These are phyloP conservation scores for Colletotrichum sp. DNA, from an alignment of 2,329 filamentous ascomycete species.

Conservation along the genomic window DNA sequence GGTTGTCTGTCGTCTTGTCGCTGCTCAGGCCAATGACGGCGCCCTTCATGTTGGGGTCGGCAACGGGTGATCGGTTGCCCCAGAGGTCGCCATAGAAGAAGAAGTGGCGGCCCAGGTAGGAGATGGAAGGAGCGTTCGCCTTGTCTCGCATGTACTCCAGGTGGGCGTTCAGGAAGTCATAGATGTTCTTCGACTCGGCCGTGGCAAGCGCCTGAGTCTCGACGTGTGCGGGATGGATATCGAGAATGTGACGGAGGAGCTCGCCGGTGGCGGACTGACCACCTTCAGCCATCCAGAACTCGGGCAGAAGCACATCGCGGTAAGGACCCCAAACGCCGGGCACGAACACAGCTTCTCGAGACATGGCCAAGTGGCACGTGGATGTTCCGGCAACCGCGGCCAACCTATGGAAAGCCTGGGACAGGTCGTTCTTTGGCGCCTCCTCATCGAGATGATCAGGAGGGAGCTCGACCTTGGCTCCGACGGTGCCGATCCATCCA, in stretches of 20 bases:
- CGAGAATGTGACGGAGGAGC: constrained; percentile 89
- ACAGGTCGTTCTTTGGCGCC: constrained; percentile 80
- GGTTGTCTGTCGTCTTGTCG: constrained; percentile 84
- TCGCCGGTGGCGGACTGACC: constrained; percentile 97
- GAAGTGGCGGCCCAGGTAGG: constrained; percentile 88
- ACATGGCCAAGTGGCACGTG: constrained; percentile 97
- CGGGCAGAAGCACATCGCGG: constrained; percentile 87
- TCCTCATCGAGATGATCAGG: constrained; percentile 70
- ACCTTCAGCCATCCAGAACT: constrained; percentile 96
- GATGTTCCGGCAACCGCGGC: constrained; percentile 96
- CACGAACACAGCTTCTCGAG: constrained; percentile 89
- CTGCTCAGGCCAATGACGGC: constrained; percentile 84
- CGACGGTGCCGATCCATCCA: constrained; percentile 98
- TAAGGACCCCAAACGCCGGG: constrained; percentile 98
- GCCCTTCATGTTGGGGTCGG: constrained; percentile 91
- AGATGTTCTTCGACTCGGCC: constrained; percentile 86
- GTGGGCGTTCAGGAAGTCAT: constrained; percentile 92
- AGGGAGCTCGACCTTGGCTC: constrained; percentile 75
- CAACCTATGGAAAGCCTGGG: constrained; percentile 89
- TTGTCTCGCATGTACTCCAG: constrained; percentile 77
- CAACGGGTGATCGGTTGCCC: constrained; percentile 93
- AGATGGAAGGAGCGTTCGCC: constrained; percentile 73
- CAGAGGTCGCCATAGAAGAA: constrained; percentile 99
- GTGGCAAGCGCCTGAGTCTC: constrained; percentile 80
- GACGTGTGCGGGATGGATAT: constrained; percentile 90